phyloP scores from a whole-genome alignment of 2,329 filamentous ascomycete species.

The Penicillium sp. region DNA sequence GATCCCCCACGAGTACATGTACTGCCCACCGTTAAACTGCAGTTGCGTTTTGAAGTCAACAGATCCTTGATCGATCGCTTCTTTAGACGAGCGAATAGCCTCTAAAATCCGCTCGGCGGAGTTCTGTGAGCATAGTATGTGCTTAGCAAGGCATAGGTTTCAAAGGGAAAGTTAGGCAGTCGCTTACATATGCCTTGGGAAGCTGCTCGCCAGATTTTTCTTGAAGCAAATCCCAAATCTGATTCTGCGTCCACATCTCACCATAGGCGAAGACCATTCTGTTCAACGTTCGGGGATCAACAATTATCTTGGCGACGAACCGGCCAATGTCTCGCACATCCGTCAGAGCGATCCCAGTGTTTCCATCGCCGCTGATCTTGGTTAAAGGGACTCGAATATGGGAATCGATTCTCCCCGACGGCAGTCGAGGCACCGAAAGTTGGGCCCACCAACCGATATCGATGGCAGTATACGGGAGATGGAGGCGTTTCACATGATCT shows the following conservation, averaged over 20 bases:
- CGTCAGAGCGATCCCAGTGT: not conserved
- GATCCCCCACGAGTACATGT: not conserved
- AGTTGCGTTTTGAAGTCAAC: not conserved
- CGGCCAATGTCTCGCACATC: constrained; percentile 5
- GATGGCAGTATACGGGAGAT: constrained; percentile 56
- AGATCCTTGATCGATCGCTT: not conserved
- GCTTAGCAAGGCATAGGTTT: too few relatives aligned
- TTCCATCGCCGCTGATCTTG: constrained; percentile 1
- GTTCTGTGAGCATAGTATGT: too few relatives aligned
- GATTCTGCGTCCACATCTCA: not conserved
- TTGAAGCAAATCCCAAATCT: not conserved
- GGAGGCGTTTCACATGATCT: too few relatives aligned
- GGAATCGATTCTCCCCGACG: constrained; percentile 18
- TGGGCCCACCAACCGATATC: constrained; percentile 60
- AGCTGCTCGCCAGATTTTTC: constrained; percentile 27
- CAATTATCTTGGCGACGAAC: constrained; percentile 6
- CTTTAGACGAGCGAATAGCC: not conserved
- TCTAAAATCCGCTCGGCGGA: too few relatives aligned
- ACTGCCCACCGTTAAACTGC: not conserved
- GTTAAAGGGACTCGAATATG: not conserved
- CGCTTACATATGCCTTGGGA: constrained; percentile 11
- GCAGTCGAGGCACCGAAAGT: constrained; percentile 32
- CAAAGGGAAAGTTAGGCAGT: not conserved
- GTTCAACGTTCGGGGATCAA: constrained; percentile 7
- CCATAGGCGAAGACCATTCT: not conserved